These are phyloP conservation scores for Cryptosporidium baileyi DNA, from an alignment of 169 alveolate species.

Conservation along the genomic window DNA sequence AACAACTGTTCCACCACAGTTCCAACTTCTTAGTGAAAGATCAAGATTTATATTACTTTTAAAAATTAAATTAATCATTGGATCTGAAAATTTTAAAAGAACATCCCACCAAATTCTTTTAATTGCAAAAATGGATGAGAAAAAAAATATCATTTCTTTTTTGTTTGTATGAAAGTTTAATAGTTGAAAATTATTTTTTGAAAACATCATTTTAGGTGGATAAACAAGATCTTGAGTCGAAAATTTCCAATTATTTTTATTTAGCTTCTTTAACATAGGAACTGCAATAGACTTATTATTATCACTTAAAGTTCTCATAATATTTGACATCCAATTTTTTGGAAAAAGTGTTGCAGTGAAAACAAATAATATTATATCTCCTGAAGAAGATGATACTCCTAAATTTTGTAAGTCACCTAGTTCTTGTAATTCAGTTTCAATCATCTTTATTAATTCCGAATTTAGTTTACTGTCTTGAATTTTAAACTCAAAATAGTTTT, in stretches of 20 bases:
- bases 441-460: conserved; percentile 1
- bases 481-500: too few species aligned
- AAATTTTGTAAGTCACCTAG: conserved; percentile 38
- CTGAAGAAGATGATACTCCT: conserved; percentile 14
- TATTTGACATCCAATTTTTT: conserved; percentile 40
- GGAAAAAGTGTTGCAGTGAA: conserved; percentile 39
- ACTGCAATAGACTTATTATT: conserved; percentile 5
- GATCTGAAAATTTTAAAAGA: conserved; percentile 28
- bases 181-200: conserved; percentile 26
- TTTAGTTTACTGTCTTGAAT: neutral
- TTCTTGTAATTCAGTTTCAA: conserved; percentile 50
- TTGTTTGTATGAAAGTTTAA: neutral
- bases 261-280: conserved; percentile 2
- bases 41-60: conserved; percentile 26
- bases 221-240: conserved; percentile 1
- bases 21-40: conserved; percentile 39
- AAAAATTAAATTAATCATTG: conserved; percentile 36
- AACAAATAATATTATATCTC: conserved; percentile 29
- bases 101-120: conserved; percentile 32
- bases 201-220: conserved; percentile 37
- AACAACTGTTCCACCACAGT: conserved; percentile 39
- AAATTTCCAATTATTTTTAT: conserved; percentile 17
- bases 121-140: conserved; percentile 26
- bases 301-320: conserved; percentile 45
- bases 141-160: conserved; percentile 30